Percentiles rank a stretch among this genome's conserved stretches.
Conservation (phyloP, 2,329 filamentous ascomycete genomes). For the Phyllosticta citriasiana region DNA sequence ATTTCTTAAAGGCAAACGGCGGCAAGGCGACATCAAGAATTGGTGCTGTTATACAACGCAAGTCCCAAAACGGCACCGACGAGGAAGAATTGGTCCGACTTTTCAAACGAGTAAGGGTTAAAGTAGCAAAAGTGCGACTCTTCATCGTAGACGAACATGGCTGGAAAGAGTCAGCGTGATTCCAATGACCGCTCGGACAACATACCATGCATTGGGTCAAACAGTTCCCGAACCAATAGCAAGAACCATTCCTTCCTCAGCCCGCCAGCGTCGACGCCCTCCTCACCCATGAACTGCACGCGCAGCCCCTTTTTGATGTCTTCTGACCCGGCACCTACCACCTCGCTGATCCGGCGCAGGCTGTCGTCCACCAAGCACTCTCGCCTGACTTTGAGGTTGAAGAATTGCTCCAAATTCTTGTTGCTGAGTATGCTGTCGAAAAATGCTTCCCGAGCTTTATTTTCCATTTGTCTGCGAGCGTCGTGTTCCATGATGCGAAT, state of each 20-base stretch:
- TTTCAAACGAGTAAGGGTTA: slow-evolving; percentile 81
- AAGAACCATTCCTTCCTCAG: slow-evolving; percentile 93
- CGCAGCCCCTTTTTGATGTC: slow-evolving; percentile 85
- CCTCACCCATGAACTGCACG: slow-evolving; percentile 79
- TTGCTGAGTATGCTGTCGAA: slow-evolving; percentile 78
- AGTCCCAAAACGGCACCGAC: slow-evolving; percentile 80
- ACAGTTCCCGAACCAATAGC: slow-evolving; percentile 76
- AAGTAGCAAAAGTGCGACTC: slow-evolving; percentile 90
- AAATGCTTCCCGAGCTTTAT: slow-evolving; percentile 78
- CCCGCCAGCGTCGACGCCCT: slow-evolving; percentile 83
- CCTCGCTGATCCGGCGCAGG: slow-evolving; percentile 72
- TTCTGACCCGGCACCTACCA: slow-evolving; percentile 67
- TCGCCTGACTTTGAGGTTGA: slow-evolving; percentile 66
- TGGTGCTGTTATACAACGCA: slow-evolving; percentile 91
- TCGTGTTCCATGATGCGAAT: slow-evolving; percentile 85
- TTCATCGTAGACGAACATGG: slow-evolving; percentile 87
- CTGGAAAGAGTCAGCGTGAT: slow-evolving; percentile 33
- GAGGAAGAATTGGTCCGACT: slow-evolving; percentile 82
- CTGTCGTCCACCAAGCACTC: slow-evolving; percentile 87
- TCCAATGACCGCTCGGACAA: not conserved
- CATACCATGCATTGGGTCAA: slow-evolving; percentile 80
- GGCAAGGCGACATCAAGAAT: slow-evolving; percentile 83
- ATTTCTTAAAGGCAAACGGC: slow-evolving; percentile 84
- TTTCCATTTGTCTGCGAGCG: slow-evolving; percentile 78
- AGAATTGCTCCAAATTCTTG: slow-evolving; percentile 63